Conservation (phyloP, 164 flowering plant genomes). For the Vitis riparia region DNA sequence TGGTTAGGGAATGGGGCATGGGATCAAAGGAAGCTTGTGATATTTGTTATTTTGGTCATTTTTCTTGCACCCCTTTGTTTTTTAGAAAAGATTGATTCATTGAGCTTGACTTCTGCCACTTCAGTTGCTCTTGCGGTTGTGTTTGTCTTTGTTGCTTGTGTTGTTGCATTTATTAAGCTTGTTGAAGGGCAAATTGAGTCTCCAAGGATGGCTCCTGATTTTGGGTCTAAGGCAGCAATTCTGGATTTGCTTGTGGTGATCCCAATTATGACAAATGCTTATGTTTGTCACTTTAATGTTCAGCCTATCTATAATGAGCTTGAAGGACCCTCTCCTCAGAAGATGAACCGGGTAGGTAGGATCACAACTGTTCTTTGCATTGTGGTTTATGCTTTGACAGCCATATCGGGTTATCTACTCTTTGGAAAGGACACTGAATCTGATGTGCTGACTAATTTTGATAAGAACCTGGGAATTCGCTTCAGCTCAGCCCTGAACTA, state of each 20-base stretch:
- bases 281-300: constrained; percentile 90
- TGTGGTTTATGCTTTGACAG: constrained; percentile 69
- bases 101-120: constrained; percentile 92
- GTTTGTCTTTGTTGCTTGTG: constrained; percentile 71
- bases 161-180: constrained; percentile 72
- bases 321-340: constrained; percentile 72
- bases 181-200: constrained; percentile 66
- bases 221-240: constrained; percentile 71
- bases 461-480: constrained; percentile 78
- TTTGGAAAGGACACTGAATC: constrained; percentile 86
- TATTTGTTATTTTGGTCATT: constrained; percentile 62
- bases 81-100: constrained; percentile 82
- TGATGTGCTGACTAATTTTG: constrained; percentile 87
- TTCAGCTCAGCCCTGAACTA: constrained; percentile 73
- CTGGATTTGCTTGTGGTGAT: constrained; percentile 91
- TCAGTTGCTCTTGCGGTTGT: constrained; percentile 91
- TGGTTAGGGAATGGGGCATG: constrained; percentile 80
- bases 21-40: constrained; percentile 79
- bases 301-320: constrained; percentile 97
- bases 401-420: constrained; percentile 77
- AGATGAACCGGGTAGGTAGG: constrained; percentile 89
- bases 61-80: constrained; percentile 86
- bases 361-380: constrained; percentile 74
- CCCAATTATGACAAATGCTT: constrained; percentile 94
- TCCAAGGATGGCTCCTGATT: constrained; percentile 80